A percentile compares a stretch with the other conserved stretches of the same genome.
phyloP scores from a whole-genome alignment of 2,329 filamentous ascomycete species.

The Fusarium sp. region DNA sequence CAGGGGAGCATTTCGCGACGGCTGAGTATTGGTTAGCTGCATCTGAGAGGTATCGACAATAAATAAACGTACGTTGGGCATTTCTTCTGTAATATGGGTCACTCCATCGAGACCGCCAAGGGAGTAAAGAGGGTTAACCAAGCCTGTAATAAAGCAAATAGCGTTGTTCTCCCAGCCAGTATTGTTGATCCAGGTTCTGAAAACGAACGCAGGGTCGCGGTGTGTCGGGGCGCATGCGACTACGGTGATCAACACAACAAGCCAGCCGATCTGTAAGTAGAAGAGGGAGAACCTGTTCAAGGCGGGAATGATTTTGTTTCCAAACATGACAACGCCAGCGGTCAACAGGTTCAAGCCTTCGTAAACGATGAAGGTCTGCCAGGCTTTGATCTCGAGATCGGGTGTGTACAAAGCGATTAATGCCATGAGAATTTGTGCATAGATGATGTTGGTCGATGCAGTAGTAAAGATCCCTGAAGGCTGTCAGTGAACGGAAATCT shows the following conservation, averaged over 20 bases:
- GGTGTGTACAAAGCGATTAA: neutral
- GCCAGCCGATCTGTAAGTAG: neutral
- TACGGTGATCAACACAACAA: neutral
- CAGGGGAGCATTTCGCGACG: neutral
- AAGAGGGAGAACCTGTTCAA: constrained; percentile 13
- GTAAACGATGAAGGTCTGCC: constrained; percentile 13
- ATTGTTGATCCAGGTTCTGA: constrained; percentile 24
- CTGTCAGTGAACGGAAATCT: too few species aligned
- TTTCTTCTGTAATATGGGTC: constrained; percentile 12
- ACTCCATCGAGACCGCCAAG: constrained; percentile 15
- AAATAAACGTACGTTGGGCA: constrained; percentile 4
- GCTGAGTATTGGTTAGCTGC: neutral
- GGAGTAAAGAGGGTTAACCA: neutral
- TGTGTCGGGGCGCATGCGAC: constrained; percentile 7
- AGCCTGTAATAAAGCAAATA: constrained; percentile 10
- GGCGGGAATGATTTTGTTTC: neutral
- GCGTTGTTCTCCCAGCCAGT: constrained; percentile 5
- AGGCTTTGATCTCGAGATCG: neutral
- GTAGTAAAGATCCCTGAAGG: constrained; percentile 16
- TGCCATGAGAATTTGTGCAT: constrained; percentile 5
- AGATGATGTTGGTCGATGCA: constrained; percentile 15
- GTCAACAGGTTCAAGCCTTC: constrained; percentile 2
- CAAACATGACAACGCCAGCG: constrained; percentile 11
- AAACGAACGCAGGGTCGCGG: neutral
- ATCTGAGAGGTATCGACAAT: accelerated